phyloP scores from a whole-genome alignment of 1,284 basidiomycete species.

The Tylopilus orsonianus region DNA sequence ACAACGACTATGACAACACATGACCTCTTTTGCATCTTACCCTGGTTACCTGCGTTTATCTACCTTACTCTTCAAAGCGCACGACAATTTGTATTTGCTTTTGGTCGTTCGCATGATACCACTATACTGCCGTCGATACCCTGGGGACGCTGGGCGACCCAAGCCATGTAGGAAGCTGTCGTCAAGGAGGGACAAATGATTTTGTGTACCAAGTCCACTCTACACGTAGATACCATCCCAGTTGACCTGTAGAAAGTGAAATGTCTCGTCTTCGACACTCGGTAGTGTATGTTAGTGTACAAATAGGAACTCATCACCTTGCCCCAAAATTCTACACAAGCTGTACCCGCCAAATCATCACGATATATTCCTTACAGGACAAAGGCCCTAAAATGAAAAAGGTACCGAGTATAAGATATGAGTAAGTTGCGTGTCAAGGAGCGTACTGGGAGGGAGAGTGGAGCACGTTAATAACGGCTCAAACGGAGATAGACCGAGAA shows the following conservation, averaged over 20 bases:
- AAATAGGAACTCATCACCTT: too few relatives aligned
- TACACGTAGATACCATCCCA: neutral
- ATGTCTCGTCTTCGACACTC: neutral
- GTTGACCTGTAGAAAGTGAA: neutral
- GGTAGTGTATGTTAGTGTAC: neutral
- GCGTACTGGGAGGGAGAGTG: neutral
- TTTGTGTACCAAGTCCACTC: too few relatives aligned
- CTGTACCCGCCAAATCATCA: neutral
- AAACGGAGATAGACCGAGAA: neutral
- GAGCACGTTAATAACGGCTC: neutral
- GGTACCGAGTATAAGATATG: constrained; percentile 3
- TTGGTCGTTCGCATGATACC: constrained; percentile 7
- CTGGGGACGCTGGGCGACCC: neutral
- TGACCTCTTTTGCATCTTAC: too few relatives aligned
- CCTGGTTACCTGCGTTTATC: neutral
- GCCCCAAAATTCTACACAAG: too few relatives aligned
- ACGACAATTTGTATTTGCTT: too few relatives aligned
- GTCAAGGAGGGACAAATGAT: neutral
- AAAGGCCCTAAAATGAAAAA: neutral
- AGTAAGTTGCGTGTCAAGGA: constrained; percentile 12
- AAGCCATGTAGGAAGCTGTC: neutral
- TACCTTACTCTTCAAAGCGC: neutral
- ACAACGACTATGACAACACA: too few relatives aligned
- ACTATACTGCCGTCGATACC: constrained; percentile 13
- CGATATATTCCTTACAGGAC: constrained; percentile 14